A percentile compares a stretch with the other conserved stretches of the same genome.
phyloP scores from a whole-genome alignment of 306 rosid species.

The Sophora flavescens region DNA sequence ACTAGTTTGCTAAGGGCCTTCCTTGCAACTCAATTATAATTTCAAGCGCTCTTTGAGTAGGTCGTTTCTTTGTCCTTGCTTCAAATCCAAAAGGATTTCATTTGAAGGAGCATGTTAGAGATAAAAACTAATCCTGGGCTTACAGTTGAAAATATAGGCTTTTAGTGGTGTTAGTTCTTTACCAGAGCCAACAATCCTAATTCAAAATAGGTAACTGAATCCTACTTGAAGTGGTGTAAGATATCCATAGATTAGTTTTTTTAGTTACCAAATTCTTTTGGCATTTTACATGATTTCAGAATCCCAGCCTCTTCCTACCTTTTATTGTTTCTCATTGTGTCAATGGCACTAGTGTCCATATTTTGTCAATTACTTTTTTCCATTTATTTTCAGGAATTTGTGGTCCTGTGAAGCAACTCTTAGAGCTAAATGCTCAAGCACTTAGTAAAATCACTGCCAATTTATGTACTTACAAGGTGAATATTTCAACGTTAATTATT shows the following conservation, averaged over 20 bases:
- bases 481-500: conserved; percentile 40
- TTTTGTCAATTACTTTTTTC: conserved; percentile 41
- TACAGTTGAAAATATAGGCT: no score
- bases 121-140: no score
- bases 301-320: neutral
- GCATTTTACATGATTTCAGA: neutral
- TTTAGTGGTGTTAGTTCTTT: no score
- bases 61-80: no score
- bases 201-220: no score
- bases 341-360: conserved; percentile 8
- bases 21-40: no score
- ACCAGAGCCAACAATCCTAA: no score
- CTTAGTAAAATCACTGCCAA: conserved; percentile 76
- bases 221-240: no score
- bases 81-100: no score
- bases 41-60: no score
- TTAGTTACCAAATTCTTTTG: neutral
- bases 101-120: no score
- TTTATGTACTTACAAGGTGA: conserved; percentile 78
- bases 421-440: conserved; percentile 86
- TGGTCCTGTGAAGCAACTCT: conserved; percentile 65
- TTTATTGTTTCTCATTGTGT: conserved; percentile 1
- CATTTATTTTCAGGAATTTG: conserved; percentile 61
- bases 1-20: no score
- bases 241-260: neutral